These are phyloP conservation scores for Henckelia pumila DNA, from an alignment of 257 asterid species.

Conservation along the genomic window DNA sequence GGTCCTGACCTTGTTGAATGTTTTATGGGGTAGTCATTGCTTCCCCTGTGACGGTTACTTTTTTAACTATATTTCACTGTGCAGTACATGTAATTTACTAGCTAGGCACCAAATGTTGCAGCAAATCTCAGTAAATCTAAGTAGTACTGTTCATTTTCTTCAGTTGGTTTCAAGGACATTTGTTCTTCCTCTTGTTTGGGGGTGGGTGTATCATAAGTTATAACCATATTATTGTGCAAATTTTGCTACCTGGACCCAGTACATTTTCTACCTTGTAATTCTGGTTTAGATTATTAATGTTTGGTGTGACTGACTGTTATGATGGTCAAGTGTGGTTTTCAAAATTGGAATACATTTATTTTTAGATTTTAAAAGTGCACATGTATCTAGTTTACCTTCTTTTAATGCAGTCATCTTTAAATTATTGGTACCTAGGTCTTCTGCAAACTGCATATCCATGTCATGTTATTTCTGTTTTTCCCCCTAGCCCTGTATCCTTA, in stretches of 20 bases:
- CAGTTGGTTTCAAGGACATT: not conserved
- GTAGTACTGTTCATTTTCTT: not conserved
- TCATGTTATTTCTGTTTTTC: not conserved
- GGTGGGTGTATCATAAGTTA: too few species aligned
- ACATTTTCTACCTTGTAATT: not conserved
- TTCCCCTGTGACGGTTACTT: not conserved
- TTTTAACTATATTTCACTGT: not conserved
- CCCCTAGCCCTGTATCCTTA: not conserved
- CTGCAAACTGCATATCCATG: not conserved
- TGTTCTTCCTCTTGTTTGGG: not conserved
- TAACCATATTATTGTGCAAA: too few species aligned
- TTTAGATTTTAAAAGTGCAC: not conserved
- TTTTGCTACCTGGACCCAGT: not conserved
- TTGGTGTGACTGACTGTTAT: not conserved
- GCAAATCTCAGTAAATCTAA: not conserved
- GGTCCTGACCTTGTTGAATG: not conserved
- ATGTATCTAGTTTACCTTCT: not conserved
- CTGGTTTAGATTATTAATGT: not conserved
- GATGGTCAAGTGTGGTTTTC: conserved; percentile 2
- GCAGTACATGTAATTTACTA: not conserved
- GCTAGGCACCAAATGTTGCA: not conserved
- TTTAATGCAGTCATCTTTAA: not conserved
- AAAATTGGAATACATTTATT: not conserved
- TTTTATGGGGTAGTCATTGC: not conserved
- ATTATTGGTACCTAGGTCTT: conserved; percentile 9